These are phyloP conservation scores for Salix arbutifolia DNA, from an alignment of 345 rosid genomes.

Conservation along the genomic window DNA sequence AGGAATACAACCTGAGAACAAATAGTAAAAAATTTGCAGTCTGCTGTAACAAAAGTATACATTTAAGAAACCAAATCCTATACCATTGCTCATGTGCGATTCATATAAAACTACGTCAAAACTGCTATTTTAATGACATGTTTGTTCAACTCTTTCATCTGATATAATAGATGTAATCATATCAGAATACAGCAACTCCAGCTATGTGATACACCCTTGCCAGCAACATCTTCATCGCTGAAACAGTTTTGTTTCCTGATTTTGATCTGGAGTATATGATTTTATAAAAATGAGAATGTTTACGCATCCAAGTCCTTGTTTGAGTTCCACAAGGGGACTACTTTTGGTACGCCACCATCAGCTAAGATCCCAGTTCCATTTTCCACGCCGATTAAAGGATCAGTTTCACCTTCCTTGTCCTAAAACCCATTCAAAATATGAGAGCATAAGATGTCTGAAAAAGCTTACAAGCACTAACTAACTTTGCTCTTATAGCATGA, in stretches of 20 bases:
- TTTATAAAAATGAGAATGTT: conserved; percentile 10
- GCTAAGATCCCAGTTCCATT: conserved; percentile 62
- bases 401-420: conserved; percentile 80
- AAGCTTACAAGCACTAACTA: not conserved
- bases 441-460: not conserved
- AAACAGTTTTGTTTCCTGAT: conserved; percentile 22
- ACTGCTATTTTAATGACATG: conserved; percentile 25
- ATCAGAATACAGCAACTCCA: conserved; percentile 15
- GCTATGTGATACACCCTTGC: conserved; percentile 12
- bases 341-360: conserved; percentile 48
- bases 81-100: conserved; percentile 22
- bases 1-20: not conserved
- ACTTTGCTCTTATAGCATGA: not conserved
- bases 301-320: conserved; percentile 90
- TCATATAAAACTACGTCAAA: conserved; percentile 27
- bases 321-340: conserved; percentile 76
- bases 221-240: conserved; percentile 52
- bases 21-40: not conserved
- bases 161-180: conserved; percentile 11
- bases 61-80: conserved; percentile 20
- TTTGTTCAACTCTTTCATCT: conserved; percentile 19
- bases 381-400: conserved; percentile 70
- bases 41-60: conserved; percentile 6
- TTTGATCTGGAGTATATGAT: conserved; percentile 19
- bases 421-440: conserved; percentile 19